Evolutionary conservation across 345 rosid genomes (phyloP), one percentile per base, ranked within the genome.

Genomic region (Brassica incana): DNA sequence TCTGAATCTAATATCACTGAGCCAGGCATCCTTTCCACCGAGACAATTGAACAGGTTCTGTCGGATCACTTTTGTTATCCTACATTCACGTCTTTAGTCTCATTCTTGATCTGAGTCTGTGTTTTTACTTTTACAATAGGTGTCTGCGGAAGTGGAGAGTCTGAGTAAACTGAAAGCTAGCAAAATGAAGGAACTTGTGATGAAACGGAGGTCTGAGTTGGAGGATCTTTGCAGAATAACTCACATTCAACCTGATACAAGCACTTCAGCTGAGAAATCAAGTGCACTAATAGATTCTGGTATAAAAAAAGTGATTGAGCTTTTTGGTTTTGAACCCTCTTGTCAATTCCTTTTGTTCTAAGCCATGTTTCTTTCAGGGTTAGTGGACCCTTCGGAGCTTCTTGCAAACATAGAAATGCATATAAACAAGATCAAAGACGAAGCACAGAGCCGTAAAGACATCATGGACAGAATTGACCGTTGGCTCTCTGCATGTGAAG

Each of bases 401-500:
- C 80, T 95, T 68, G 85, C 90, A 65, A 95, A 84, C 58, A 95
- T 93, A 25, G 99, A 95, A 85, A 81, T 82, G 45, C 92, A 90
- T 72, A 95, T 93, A 63, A 82, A 80, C 56, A 95, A 88, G 81
- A 91, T 83, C 25, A 95, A 88, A 84, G 97, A 90, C 3, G 96
- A 91, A 85, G 97, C 96, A 63, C 59, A 77, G 62, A 90, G 93
- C 80, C 91, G 99, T 48, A 93, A 89, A 86, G 99, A 95, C 65
- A 93, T 95, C 82, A 89, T 90, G 94, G 97, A 93, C 77, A 87
- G 95, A 79, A 90, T 95, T 74, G 96, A 93, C 20, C 85, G 92
- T 75, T 95, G 99, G 98, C 99, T 95, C 54, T 87, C 84, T 11
- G 98, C 96, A 45, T 93, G 97, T 69, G 96, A 95, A 83, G 99